Base-by-base conservation (phyloP, 2,329 filamentous ascomycete genomes). In the Neofusicoccum sp. region DNA sequence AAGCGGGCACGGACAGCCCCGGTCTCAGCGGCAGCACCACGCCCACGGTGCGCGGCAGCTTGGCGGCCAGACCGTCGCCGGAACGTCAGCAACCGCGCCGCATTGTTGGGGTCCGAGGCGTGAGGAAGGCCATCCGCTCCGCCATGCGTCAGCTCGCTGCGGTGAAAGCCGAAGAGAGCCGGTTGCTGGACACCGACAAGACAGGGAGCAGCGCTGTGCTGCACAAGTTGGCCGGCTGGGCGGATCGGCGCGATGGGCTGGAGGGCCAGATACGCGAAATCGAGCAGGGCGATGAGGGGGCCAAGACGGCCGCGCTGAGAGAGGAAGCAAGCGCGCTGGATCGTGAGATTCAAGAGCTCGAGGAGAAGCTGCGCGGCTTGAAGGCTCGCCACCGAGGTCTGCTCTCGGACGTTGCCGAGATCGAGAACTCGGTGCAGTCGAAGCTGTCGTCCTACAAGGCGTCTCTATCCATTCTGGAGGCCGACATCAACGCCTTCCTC, bases 151-250 rank as follows among this genome's bases (percentile, higher is more conserved):
- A 87, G 60, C 77, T 93, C 4, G 85, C 85, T 0, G 82, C 83
- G 7, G 77, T 93, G 31, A 92, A 92, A 71, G 79, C 80, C 3
- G 89, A 92, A 63, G 89, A 93, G 75, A 80, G 87, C n/a, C 79
- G 81, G 0, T 79, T 87, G 29, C 77, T 92, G 1, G 81, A 84
- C 3, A 77, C 80, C 1, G 85, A 88, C 2, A 73, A 90, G 39
- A 76, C 79, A 3, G 79, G 84, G 61, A 81, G 89, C 12, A 83
- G 85, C 64, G 76, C 80, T 3, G 86, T 86, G 0, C 76, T 92
- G 0, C 77, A 81, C 1, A 85, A 84, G 67, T 80, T 91, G 4
- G 81, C 84, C 6, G 79, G 81, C 6, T 85, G 92, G 72, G 80
- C 80, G 11, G 77, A 80, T 16, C 87, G 90, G 68, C 78, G 88